Percentiles rank a stretch among this genome's conserved stretches.
Evolutionary conservation across 306 rosid genomes (phyloP).

Genomic region (Gleditsia sinensis): DNA sequence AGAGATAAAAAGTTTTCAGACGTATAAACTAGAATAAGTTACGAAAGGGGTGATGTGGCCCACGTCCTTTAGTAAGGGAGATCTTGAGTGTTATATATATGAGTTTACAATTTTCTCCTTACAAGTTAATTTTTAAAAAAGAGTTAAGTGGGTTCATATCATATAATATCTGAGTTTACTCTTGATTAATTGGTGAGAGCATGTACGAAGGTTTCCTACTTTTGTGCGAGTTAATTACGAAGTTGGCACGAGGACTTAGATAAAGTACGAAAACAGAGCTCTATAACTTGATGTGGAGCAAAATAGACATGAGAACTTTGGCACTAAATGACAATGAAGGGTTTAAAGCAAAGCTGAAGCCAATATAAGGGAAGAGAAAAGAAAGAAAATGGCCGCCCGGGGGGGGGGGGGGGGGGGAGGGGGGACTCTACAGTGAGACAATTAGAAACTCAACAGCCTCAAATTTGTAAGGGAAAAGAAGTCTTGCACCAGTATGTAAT

Average conservation of each 20-base stretch:
- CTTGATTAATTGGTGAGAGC: too few species aligned
- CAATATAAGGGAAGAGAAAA: neutral
- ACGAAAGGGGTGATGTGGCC: neutral
- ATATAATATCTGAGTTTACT: too few species aligned
- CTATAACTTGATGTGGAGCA: neutral
- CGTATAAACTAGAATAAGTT: neutral
- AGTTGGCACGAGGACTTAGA: too few species aligned
- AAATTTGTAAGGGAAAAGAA: neutral
- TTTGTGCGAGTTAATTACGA: too few species aligned
- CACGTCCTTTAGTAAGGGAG: too few species aligned
- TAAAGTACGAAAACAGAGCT: neutral
- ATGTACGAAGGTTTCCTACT: too few species aligned
- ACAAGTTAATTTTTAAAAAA: too few species aligned
- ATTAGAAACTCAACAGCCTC: neutral
- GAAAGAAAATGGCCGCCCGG: neutral
- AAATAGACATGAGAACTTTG: constrained; percentile 2
- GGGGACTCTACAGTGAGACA: neutral
- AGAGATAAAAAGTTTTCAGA: constrained; percentile 2
- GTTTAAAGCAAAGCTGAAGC: constrained; percentile 1
- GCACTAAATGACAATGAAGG: neutral
- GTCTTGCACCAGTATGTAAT: neutral
- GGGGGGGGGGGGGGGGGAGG: too few species aligned
- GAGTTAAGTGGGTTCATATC: too few species aligned
- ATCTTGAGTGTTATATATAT: too few species aligned
- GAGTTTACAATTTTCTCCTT: too few species aligned